Conservation (phyloP, 1,284 basidiomycete genomes). For the Rhodofomes roseus region DNA sequence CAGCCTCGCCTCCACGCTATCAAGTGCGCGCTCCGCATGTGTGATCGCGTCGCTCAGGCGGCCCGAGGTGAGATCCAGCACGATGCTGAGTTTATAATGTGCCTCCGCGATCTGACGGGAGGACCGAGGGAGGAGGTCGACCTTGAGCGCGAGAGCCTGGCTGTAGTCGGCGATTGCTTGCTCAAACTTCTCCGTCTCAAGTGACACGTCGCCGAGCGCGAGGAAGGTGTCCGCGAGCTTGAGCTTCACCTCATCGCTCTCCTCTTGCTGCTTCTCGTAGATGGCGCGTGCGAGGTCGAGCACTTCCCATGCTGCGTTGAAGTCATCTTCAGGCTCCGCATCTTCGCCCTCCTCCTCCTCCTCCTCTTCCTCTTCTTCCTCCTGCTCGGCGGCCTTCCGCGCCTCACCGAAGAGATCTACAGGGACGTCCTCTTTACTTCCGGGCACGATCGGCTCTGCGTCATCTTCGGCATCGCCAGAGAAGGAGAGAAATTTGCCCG, state of each 20-base stretch:
- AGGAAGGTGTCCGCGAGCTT: constrained; percentile 85
- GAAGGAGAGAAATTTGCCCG: constrained; percentile 66
- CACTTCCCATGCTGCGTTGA: constrained; percentile 93
- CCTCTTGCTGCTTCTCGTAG: constrained; percentile 65
- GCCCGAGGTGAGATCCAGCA: constrained; percentile 81
- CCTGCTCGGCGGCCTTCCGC: constrained; percentile 27
- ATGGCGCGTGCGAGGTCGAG: constrained; percentile 84
- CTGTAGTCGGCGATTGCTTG: constrained; percentile 85
- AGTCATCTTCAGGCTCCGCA: constrained; percentile 85
- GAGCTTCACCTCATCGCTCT: constrained; percentile 58
- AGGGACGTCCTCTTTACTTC: constrained; percentile 34
- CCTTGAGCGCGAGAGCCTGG: constrained; percentile 69
- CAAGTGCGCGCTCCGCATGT: constrained; percentile 76
- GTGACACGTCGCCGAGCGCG: constrained; percentile 80
- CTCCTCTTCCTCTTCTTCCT: constrained; percentile 42
- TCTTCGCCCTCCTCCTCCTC: constrained; percentile 44
- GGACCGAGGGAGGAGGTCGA: constrained; percentile 65
- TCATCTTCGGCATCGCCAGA: constrained; percentile 68
- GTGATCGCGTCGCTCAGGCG: constrained; percentile 74
- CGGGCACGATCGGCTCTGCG: constrained; percentile 25
- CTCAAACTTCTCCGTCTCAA: constrained; percentile 95
- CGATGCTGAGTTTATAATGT: constrained; percentile 88
- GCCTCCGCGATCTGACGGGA: constrained; percentile 87
- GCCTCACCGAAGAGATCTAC: constrained; percentile 64
- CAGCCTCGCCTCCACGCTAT: constrained; percentile 69